Base-by-base conservation (phyloP, 441 rosid species). In the Erysimum pusillum region DNA sequence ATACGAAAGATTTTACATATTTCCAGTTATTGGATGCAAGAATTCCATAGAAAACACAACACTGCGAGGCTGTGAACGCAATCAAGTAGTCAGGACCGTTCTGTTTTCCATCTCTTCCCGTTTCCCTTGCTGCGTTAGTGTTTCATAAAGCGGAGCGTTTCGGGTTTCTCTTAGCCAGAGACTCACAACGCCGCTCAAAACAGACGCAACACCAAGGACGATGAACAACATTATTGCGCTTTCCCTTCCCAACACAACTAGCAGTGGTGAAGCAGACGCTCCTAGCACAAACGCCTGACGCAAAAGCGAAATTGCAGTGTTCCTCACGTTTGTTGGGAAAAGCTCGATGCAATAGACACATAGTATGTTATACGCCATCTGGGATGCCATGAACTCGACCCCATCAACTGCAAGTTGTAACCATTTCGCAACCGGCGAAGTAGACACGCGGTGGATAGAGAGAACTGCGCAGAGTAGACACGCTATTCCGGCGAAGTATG, bases 221-320 rank as follows among this genome's bases (percentile, higher is more conserved):
- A 86, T 9, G 45, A 87, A 90, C 1, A 9, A 92, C 20, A 86
- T 41, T 5, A 83, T 72, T 0, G 91, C 88, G 14, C 80, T 85
- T 15, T 80, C 36, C 0, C 91, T 81, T 6, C 97, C 91, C 20
- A 87, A 39, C 1, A 77, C 91, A 12, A 90, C 97, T 31, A 89
- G 45, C 72, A 85, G 14, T 0, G 93, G 96, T 0, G 90, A 86
- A 3, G 88, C 69, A 0, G 96, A 87, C 20, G 94, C 97, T 36
- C 96, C 97, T 10, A 90, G 17, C 92, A 85, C 89, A 75, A 85
- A 61, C 2, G 91, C 80, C 17, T 87, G 92, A n/a, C 91, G 83
- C 79, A 92, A 18, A 34, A 83, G 62, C 4, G 97, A 85, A 59
- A 88, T 81, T 0, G 96, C 90, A 12, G 83, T 88, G 83, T 90